These are phyloP conservation scores for Euphrasia arctica DNA, from an alignment of 305 asterid species.

Conservation along the genomic window DNA sequence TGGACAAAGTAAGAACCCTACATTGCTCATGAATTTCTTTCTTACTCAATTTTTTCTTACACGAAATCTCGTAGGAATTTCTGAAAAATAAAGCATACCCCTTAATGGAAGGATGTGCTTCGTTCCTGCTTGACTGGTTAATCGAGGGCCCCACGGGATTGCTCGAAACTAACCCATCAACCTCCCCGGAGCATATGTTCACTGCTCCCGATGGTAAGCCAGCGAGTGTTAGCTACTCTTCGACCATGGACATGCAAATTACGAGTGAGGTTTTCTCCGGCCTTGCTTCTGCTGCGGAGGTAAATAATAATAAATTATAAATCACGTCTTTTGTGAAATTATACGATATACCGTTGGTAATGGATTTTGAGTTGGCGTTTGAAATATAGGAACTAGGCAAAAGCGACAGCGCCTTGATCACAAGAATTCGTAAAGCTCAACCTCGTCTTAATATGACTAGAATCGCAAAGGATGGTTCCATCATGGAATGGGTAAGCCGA, in stretches of 20 bases:
- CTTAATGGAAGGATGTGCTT: constrained; percentile 61
- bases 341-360: constrained; percentile 3
- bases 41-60: not conserved
- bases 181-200: constrained; percentile 75
- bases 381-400: constrained; percentile 55
- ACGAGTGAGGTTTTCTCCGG: constrained; percentile 57
- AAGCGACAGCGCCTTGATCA: constrained; percentile 44
- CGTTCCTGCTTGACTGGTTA: constrained; percentile 72
- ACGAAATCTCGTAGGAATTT: constrained; percentile 39
- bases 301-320: constrained; percentile 8
- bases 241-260: constrained; percentile 77
- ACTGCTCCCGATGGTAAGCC: constrained; percentile 65
- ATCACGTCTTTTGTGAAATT: constrained; percentile 7
- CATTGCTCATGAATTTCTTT: not conserved
- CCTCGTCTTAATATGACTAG: constrained; percentile 53
- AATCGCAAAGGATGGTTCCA: constrained; percentile 64
- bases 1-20: constrained; percentile 55
- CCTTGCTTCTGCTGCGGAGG: constrained; percentile 71
- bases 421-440: constrained; percentile 59
- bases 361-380: constrained; percentile 12
- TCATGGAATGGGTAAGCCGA: constrained; percentile 80
- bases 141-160: constrained; percentile 52
- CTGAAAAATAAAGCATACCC: constrained; percentile 59
- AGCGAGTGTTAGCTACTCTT: constrained; percentile 73
- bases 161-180: constrained; percentile 78